Conservation (phyloP, 2,329 filamentous ascomycete species). For the Pestalotiopsis sp. region DNA sequence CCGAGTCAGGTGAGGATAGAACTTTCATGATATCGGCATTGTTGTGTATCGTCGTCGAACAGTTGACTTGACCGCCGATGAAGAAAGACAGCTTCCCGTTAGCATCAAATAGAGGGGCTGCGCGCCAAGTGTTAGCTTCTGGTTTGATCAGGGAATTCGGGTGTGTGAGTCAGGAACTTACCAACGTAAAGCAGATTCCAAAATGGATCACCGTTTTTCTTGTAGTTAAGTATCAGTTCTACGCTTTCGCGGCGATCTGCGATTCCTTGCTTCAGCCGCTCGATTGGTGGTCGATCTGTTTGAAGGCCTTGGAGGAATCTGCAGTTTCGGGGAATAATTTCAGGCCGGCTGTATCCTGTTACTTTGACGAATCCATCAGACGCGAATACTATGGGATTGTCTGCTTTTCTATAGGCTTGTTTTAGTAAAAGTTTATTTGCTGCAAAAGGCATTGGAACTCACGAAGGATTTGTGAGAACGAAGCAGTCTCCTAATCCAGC, state of each 20-base stretch:
- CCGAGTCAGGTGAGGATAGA: slow-evolving; percentile 25
- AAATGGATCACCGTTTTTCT: slow-evolving; percentile 49
- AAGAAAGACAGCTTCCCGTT: slow-evolving; percentile 38
- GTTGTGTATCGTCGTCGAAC: slow-evolving; percentile 42
- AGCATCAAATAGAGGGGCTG: slow-evolving; percentile 37
- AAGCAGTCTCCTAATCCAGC: slow-evolving; percentile 46
- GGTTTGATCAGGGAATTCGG: too few species aligned
- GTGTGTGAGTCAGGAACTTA: not conserved
- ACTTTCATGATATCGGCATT: slow-evolving; percentile 39
- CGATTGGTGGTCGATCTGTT: slow-evolving; percentile 38
- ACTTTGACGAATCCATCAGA: slow-evolving; percentile 51
- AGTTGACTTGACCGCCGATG: slow-evolving; percentile 46
- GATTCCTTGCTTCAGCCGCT: slow-evolving; percentile 38
- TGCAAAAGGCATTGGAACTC: not conserved
- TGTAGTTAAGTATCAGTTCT: slow-evolving; percentile 40
- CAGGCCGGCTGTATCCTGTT: slow-evolving; percentile 45
- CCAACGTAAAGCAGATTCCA: slow-evolving; percentile 38
- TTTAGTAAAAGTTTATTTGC: not conserved
- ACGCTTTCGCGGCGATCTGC: slow-evolving; percentile 15
- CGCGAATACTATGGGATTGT: slow-evolving; percentile 48
- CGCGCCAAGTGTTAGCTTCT: slow-evolving; percentile 20
- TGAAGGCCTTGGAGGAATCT: slow-evolving; percentile 46
- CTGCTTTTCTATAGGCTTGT: slow-evolving; percentile 28
- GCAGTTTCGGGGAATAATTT: slow-evolving; percentile 48
- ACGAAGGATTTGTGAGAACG: slow-evolving; percentile 40